phyloP scores from a whole-genome alignment of 2,329 filamentous ascomycete genomes.

The Rasamsonia emersonii region DNA sequence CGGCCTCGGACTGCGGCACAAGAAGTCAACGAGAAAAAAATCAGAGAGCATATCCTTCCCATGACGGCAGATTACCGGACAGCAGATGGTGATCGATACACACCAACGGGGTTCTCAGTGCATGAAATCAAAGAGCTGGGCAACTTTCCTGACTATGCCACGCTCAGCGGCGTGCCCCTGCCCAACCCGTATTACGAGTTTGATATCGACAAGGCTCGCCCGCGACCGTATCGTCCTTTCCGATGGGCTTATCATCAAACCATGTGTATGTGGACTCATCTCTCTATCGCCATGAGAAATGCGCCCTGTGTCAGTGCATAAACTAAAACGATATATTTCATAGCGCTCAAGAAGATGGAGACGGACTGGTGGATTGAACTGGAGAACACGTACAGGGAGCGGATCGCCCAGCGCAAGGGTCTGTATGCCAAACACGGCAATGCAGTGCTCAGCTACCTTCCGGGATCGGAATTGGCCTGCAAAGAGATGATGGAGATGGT shows the following conservation, averaged over 20 bases:
- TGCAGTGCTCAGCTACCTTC: conserved; percentile 57
- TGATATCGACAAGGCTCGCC: conserved; percentile 56
- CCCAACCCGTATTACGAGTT: conserved; percentile 58
- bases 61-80: conserved; percentile 33
- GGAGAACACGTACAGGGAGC: conserved; percentile 60
- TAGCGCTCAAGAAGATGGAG: conserved; percentile 70
- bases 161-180: conserved; percentile 63
- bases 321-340: conserved; percentile 1
- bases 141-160: conserved; percentile 70
- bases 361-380: conserved; percentile 85
- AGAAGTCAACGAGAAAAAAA: conserved; percentile 21
- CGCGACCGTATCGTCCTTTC: conserved; percentile 72
- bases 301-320: not conserved
- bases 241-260: conserved; percentile 83
- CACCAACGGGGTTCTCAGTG: conserved; percentile 61
- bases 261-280: conserved; percentile 58
- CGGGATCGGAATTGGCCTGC: conserved; percentile 68
- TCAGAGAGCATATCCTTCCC: conserved; percentile 28
- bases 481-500: conserved; percentile 85
- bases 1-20: conserved; percentile 13
- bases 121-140: conserved; percentile 62
- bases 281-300: not conserved
- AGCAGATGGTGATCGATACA: conserved; percentile 39
- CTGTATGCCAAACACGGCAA: conserved; percentile 57
- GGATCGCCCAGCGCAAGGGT: conserved; percentile 59